Evolutionary conservation across 495 filamentous ascomycete genomes (phyloP), one percentile per base, ranked within the genome.

Genomic region (Hypoxylon intermedium): DNA sequence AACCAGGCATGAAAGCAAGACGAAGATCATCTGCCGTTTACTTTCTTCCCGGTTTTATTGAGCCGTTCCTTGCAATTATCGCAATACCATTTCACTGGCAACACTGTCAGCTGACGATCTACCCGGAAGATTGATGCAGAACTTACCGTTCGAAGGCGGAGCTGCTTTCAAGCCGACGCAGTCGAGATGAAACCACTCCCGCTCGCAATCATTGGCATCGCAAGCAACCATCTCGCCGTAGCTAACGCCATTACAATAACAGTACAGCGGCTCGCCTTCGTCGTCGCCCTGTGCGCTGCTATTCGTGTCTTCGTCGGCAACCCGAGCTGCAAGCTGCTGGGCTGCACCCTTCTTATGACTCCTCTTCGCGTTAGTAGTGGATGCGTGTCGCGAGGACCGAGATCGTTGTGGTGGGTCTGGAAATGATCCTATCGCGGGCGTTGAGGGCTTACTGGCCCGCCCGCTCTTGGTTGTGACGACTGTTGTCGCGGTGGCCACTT

Each of bases 221-320:
- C 94, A 98, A n/a, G 88, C 94, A 12, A 98, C 90, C 94, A 98
- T 98, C 75, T 96, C 90, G 16, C 94, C 94, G 68, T 96, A 98
- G 67, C 89, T 94, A 26, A 97, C 86, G 57, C 88, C 84, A 61
- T 97, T 90, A 72, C 94, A 98, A 74, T 92, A 91, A 74, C 94
- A 98, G 74, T 97, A 98, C 40, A 85, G 79, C 9, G 89, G 90
- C 71, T 97, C 94, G 4, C 82, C 86, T 24, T 81, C 80, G 2
- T 77, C 75, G 28, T 71, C 75, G 13, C 65, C 71, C 16, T 72
- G 65, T 6, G 60, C 69, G 28, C 73, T 74, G 43, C 67, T 74
- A 33, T 67, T 72, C 18, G 67, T 51, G 33, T 73, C 73, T 60
- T 75, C 77, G 5, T 71, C 64, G 9, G 77, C 70, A 2, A 72